phyloP scores from a whole-genome alignment of 2,329 filamentous ascomycete species.

The Arachnomyces sp. region DNA sequence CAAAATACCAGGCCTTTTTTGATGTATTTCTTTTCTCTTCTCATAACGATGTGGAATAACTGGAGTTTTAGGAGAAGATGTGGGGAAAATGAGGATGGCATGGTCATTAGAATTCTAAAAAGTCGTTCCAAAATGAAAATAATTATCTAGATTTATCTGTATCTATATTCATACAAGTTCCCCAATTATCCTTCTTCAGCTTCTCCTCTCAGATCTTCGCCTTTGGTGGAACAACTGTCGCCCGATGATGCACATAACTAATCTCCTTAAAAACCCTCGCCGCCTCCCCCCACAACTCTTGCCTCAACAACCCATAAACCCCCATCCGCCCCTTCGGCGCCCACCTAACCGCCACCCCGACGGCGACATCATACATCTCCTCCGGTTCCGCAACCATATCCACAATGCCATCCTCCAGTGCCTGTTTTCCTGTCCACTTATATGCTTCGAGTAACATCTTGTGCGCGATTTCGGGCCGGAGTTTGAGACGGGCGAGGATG shows the following conservation, averaged over 20 bases:
- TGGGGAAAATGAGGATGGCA: background rate
- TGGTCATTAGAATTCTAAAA: background rate
- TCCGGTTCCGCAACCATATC: slow-evolving; percentile 37
- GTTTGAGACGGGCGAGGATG: slow-evolving; percentile 37
- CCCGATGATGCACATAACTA: slow-evolving; percentile 7
- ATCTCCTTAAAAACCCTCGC: slow-evolving; percentile 5
- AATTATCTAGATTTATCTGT: background rate
- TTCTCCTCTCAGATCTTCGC: slow-evolving; percentile 5
- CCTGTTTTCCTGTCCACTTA: slow-evolving; percentile 40
- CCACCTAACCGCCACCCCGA: slow-evolving; percentile 28
- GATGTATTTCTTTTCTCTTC: background rate
- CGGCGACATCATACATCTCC: slow-evolving; percentile 34
- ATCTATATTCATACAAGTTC: slow-evolving; percentile 1
- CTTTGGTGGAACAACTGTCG: slow-evolving; percentile 5
- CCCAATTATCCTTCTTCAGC: background rate
- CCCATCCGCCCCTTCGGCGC: slow-evolving; percentile 17
- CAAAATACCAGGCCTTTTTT: background rate
- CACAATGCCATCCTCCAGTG: slow-evolving; percentile 40
- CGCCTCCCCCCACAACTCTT: slow-evolving; percentile 8
- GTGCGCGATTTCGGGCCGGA: slow-evolving; percentile 37
- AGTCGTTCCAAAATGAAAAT: background rate
- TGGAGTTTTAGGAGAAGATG: background rate
- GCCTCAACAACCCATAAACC: slow-evolving; percentile 6
- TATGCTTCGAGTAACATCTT: slow-evolving; percentile 45
- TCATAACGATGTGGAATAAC: too few species aligned